Evolutionary conservation across 2,329 filamentous ascomycete genomes (phyloP).

Genomic region (Ascochyta clinopodiicola): DNA sequence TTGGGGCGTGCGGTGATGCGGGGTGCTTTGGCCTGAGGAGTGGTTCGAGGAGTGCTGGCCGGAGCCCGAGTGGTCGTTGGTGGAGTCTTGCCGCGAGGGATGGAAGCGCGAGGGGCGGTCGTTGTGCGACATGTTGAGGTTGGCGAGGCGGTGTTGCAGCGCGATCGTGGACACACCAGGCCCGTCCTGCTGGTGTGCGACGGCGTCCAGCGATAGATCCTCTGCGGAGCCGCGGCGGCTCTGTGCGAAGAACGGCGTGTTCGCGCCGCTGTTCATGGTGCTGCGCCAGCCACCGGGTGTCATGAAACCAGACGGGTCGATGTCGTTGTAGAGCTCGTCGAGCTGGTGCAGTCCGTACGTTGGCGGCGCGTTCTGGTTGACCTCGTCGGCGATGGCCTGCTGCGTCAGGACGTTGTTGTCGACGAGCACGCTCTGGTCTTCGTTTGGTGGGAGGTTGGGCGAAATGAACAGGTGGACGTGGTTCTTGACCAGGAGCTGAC

Average conservation of each 20-base stretch:
- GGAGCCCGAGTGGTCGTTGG: slow-evolving; percentile 16
- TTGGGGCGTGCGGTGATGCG: slow-evolving; percentile 34
- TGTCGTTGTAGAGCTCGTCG: slow-evolving; percentile 87
- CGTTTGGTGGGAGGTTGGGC: slow-evolving; percentile 86
- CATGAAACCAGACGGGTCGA: slow-evolving; percentile 82
- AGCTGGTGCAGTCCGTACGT: slow-evolving; percentile 89
- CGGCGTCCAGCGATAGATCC: slow-evolving; percentile 68
- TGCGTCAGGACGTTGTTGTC: slow-evolving; percentile 48
- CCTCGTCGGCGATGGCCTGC: slow-evolving; percentile 60
- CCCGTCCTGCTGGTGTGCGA: slow-evolving; percentile 40
- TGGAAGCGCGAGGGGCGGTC: slow-evolving; percentile 36
- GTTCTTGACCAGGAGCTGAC: slow-evolving; percentile 89
- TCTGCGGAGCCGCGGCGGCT: slow-evolving; percentile 79
- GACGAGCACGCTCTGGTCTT: slow-evolving; percentile 74
- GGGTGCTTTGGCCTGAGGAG: slow-evolving; percentile 47
- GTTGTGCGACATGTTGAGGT: slow-evolving; percentile 53
- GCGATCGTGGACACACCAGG: slow-evolving; percentile 61
- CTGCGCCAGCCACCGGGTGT: slow-evolving; percentile 70
- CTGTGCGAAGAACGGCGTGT: slow-evolving; percentile 77
- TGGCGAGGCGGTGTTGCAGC: slow-evolving; percentile 72
- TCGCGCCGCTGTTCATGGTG: slow-evolving; percentile 63
- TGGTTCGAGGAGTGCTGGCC: slow-evolving; percentile 34
- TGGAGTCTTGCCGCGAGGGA: slow-evolving; percentile 22
- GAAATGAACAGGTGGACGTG: slow-evolving; percentile 96
- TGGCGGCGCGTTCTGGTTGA: slow-evolving; percentile 78